Evolutionary conservation across 192 early-diverging fungal species (phyloP), one percentile per base, ranked within the genome.

Genomic region (Phycomyces nitens): DNA sequence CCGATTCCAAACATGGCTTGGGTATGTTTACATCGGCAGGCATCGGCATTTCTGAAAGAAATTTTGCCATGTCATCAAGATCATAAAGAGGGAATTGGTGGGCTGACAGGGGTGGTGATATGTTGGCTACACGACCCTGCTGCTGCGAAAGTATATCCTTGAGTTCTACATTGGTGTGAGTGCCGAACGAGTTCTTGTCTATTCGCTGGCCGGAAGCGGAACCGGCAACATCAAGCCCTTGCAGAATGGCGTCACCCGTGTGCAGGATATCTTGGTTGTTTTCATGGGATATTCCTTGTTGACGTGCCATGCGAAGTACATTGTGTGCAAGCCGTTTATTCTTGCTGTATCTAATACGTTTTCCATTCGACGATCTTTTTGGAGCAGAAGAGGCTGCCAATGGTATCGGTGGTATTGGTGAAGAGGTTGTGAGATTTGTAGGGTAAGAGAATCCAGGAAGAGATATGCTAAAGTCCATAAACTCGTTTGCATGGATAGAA

Each of bases 401-500:
- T 58, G 26, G 10, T 58, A 5, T 16, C 39, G 29, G 34, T 51
- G 21, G 26, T 5, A 29, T 38, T 60, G 59, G 14, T 39, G 60
- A 8, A 0, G 60, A 7, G 14, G 21, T 62, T 61, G 59, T 24
- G 12, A 58, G 59, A 7, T 10, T 12, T 61, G 59, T 43, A n/a
- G 34, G 55, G 27, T 9, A 57, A 29, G 16, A 12, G 22, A 61
- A 38, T 20, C 47, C 59, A 1, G 59, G 59, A 16, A 61, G n/a
- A 27, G 21, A 61, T 11, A 41, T 22, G 18, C 26, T 61, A 22
- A 61, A 26, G 29, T 61, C 47, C 59, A 61, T 61, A 40, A 56
- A 44, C 11, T 51, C 53, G 3, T 58, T 40, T 42, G 22, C 12
- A 11, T 47, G 12, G 1, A 47, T 47, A n/a, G 18, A 52, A 29